phyloP scores from a whole-genome alignment of 768 basidiomycete genomes.

The Boletus rufocinnamomeus region DNA sequence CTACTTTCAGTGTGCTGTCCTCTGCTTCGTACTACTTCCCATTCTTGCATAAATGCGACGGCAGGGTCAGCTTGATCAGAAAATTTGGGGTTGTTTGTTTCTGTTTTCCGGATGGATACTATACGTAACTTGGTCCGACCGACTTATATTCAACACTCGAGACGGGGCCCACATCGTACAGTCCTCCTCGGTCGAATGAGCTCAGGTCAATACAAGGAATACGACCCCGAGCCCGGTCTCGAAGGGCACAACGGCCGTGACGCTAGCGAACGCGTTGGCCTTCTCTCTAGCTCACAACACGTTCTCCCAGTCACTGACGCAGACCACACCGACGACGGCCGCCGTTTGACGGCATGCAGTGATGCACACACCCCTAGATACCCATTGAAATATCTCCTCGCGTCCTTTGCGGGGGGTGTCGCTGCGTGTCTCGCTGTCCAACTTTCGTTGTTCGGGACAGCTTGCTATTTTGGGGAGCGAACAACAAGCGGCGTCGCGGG shows the following conservation, averaged over 20 bases:
- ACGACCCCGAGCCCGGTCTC: conserved; percentile 45
- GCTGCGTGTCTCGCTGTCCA: conserved; percentile 53
- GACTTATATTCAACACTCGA: background rate
- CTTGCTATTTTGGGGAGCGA: conserved; percentile 31
- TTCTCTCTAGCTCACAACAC: conserved; percentile 35
- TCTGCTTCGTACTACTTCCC: too few species aligned
- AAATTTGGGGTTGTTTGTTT: too few species aligned
- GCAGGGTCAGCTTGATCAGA: too few species aligned
- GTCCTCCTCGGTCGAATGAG: conserved; percentile 7
- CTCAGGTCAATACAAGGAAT: conserved; percentile 23
- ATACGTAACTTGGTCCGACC: background rate
- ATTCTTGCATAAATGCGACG: too few species aligned
- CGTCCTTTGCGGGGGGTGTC: conserved; percentile 57
- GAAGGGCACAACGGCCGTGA: conserved; percentile 6
- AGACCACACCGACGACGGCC: conserved; percentile 9
- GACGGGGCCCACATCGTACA: background rate
- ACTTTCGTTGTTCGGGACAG: conserved; percentile 38
- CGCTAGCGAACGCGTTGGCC: conserved; percentile 36
- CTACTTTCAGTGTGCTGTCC: too few species aligned
- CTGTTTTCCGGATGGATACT: background rate
- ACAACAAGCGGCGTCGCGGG: background rate
- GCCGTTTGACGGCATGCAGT: conserved; percentile 13
- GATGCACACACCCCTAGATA: conserved; percentile 20
- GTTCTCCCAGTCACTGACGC: conserved; percentile 7
- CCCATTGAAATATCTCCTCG: conserved; percentile 38